Evolutionary conservation across 2,329 filamentous ascomycete species (phyloP).

Genomic region (Aspergillus tubingensis): DNA sequence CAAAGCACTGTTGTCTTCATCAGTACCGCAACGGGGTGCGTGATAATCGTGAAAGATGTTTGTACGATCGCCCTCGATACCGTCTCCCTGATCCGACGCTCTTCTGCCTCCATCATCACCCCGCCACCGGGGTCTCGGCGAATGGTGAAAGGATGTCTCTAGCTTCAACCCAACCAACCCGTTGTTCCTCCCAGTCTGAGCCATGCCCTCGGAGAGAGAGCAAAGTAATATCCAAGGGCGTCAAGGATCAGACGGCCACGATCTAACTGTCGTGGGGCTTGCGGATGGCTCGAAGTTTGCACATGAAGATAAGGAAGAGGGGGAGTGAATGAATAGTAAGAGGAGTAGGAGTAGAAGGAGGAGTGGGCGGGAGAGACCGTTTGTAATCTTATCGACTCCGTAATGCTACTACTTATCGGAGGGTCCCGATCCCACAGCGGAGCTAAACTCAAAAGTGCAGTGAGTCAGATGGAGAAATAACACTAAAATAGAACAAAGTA

Average conservation of each 20-base stretch:
- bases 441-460: slow-evolving; percentile 13
- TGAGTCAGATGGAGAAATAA: neutral
- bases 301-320: slow-evolving; percentile 1
- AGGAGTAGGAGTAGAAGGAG: neutral
- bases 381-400: slow-evolving; percentile 17
- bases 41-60: slow-evolving; percentile 37
- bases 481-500: slow-evolving; percentile 1
- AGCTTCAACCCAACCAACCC: slow-evolving; percentile 40
- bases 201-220: slow-evolving; percentile 40
- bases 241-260: slow-evolving; percentile 5
- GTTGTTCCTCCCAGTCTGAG: slow-evolving; percentile 36
- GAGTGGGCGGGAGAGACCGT: slow-evolving; percentile 6
- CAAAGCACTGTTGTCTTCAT: slow-evolving; percentile 43
- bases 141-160: slow-evolving; percentile 40
- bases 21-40: slow-evolving; percentile 38
- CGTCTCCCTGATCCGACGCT: slow-evolving; percentile 32
- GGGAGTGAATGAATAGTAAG: neutral
- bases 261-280: neutral
- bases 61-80: slow-evolving; percentile 41
- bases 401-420: slow-evolving; percentile 6
- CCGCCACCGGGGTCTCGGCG: slow-evolving; percentile 28
- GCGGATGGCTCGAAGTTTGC: slow-evolving; percentile 1
- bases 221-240: slow-evolving; percentile 7
- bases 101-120: slow-evolving; percentile 28
- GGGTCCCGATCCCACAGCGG: slow-evolving; percentile 8